These are phyloP conservation scores for Fusarium mexicanum DNA, from an alignment of 2,329 filamentous ascomycete genomes.

Conservation along the genomic window DNA sequence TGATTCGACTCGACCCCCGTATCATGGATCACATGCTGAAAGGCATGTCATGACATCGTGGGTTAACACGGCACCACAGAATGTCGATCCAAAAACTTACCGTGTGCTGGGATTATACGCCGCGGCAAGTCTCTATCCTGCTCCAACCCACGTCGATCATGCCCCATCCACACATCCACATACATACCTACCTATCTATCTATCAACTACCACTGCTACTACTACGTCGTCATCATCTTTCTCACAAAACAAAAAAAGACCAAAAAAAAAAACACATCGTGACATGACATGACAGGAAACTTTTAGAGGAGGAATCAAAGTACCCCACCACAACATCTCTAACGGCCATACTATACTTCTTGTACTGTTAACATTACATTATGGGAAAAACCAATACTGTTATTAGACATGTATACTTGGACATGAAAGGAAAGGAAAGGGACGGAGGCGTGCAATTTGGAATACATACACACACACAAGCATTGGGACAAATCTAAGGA, in stretches of 20 bases:
- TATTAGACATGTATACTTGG: neutral
- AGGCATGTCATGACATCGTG: constrained; percentile 29
- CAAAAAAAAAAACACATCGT: neutral
- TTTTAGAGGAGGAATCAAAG: constrained; percentile 18
- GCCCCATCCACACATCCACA: neutral
- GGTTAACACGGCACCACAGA: constrained; percentile 39
- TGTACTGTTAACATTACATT: constrained; percentile 18
- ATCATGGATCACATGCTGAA: constrained; percentile 19
- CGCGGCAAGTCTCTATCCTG: constrained; percentile 22
- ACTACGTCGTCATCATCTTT: neutral
- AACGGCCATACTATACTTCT: constrained; percentile 15
- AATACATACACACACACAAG: constrained; percentile 6
- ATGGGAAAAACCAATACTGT: constrained; percentile 1
- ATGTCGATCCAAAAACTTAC: constrained; percentile 20
- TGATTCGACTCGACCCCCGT: constrained; percentile 1
- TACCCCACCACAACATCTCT: neutral
- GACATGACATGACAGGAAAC: constrained; percentile 4
- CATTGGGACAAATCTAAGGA: constrained; percentile 13
- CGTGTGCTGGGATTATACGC: constrained; percentile 14
- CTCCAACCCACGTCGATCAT: constrained; percentile 24
- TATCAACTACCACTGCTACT: neutral
- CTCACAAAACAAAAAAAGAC: neutral
- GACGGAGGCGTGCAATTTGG: constrained; percentile 9
- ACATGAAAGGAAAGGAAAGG: neutral
- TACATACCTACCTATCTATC: neutral